Conservation (phyloP, 1,284 basidiomycete species). For the Rhodotorula sp. region DNA sequence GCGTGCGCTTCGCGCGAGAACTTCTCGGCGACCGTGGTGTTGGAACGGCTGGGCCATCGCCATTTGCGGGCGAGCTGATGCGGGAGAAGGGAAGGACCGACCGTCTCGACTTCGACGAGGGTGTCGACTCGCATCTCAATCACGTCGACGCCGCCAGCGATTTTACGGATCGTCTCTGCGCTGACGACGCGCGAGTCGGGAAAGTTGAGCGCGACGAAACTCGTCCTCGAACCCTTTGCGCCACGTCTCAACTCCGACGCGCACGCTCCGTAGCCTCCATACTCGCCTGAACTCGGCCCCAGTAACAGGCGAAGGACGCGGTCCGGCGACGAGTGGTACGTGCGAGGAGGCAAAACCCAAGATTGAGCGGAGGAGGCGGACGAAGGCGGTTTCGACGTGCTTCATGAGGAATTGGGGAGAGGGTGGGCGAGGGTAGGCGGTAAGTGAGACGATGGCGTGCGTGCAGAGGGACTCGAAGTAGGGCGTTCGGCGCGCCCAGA, state of each 20-base stretch:
- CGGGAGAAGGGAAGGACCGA: constrained; percentile 86
- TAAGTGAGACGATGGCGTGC: constrained; percentile 41
- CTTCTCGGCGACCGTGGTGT: constrained; percentile 36
- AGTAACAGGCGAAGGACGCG: constrained; percentile 16
- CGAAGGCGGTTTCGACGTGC: constrained; percentile 41
- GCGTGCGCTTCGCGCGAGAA: constrained; percentile 29
- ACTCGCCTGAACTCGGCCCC: constrained; percentile 32
- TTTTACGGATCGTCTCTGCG: constrained; percentile 27
- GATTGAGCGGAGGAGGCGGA: constrained; percentile 40
- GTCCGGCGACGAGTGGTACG: constrained; percentile 31
- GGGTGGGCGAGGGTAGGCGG: constrained; percentile 32
- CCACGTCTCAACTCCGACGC: constrained; percentile 33
- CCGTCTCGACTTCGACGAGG: constrained; percentile 52
- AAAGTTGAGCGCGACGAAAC: constrained; percentile 38
- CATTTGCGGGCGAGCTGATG: constrained; percentile 68
- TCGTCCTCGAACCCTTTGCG: constrained; percentile 32
- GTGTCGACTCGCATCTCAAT: constrained; percentile 47
- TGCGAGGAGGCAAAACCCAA: constrained; percentile 39
- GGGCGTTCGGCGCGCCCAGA: constrained; percentile 40
- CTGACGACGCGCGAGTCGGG: constrained; percentile 24
- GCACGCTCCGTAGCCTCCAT: constrained; percentile 36
- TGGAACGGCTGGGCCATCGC: constrained; percentile 58
- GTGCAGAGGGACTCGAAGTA: constrained; percentile 39
- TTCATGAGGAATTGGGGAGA: constrained; percentile 41
- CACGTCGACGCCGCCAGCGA: constrained; percentile 59